phyloP scores from a whole-genome alignment of 495 filamentous ascomycete genomes.

The Penicillium paradoxum region DNA sequence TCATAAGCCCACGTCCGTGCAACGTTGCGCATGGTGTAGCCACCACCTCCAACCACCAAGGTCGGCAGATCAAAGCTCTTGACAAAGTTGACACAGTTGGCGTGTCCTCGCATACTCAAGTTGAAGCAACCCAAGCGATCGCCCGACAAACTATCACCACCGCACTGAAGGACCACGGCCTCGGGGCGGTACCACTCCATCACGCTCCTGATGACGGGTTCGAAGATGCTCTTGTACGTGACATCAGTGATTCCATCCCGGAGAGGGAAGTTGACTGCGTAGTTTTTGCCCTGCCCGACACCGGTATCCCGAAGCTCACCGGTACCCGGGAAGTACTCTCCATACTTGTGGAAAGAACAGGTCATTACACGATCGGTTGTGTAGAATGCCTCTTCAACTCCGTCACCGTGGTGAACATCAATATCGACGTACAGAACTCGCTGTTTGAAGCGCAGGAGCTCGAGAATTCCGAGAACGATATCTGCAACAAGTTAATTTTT shows the following conservation, averaged over 20 bases:
- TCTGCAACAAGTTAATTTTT: slow-evolving; percentile 47
- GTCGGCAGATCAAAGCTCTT: slow-evolving; percentile 89
- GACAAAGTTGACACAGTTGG: slow-evolving; percentile 94
- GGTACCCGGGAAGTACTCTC: slow-evolving; percentile 97
- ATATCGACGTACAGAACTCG: slow-evolving; percentile 97
- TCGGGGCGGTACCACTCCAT: slow-evolving; percentile 96
- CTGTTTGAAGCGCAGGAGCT: slow-evolving; percentile 89
- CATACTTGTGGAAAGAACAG: slow-evolving; percentile 96
- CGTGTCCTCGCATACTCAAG: slow-evolving; percentile 93
- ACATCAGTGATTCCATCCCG: slow-evolving; percentile 92
- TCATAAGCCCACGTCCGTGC: slow-evolving; percentile 97
- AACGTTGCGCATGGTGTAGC: slow-evolving; percentile 99
- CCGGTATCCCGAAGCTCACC: slow-evolving; percentile 94
- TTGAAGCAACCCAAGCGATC: slow-evolving; percentile 98
- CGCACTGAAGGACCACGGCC: slow-evolving; percentile 94
- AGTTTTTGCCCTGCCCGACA: slow-evolving; percentile 87
- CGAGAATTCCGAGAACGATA: slow-evolving; percentile 93
- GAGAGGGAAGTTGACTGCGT: slow-evolving; percentile 93
- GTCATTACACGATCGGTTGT: slow-evolving; percentile 99
- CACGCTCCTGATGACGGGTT: slow-evolving; percentile 85
- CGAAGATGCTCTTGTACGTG: slow-evolving; percentile 91
- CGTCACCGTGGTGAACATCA: slow-evolving; percentile 97
- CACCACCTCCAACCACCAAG: slow-evolving; percentile 88
- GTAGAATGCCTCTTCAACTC: slow-evolving; percentile 96
- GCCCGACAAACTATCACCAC: slow-evolving; percentile 89